phyloP scores from a whole-genome alignment of 768 basidiomycete genomes.

The Agrocybe pediades region DNA sequence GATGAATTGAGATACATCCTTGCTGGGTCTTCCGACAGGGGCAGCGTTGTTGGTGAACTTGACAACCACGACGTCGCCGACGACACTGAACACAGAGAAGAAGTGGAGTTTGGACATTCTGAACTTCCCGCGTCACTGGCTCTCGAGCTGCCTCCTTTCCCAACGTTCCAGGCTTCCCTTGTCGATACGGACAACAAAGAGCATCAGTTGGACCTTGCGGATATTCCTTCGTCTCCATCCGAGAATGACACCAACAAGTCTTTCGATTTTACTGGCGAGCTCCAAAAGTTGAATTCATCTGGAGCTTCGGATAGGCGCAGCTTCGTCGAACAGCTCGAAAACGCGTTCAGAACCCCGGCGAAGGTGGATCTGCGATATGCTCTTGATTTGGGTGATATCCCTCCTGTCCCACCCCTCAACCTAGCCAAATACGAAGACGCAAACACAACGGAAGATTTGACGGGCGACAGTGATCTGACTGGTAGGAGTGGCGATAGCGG shows the following conservation, averaged over 20 bases:
- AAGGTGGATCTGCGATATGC: slow-evolving; percentile 60
- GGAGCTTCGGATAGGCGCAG: slow-evolving; percentile 69
- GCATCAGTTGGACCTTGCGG: slow-evolving; percentile 32
- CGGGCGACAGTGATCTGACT: slow-evolving; percentile 3
- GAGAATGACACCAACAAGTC: slow-evolving; percentile 76
- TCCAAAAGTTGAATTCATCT: slow-evolving; percentile 68
- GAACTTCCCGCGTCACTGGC: slow-evolving; percentile 4
- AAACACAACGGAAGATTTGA: slow-evolving; percentile 10
- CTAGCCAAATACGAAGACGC: neutral
- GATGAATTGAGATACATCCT: slow-evolving; percentile 72
- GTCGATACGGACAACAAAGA: slow-evolving; percentile 20
- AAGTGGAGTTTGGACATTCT: slow-evolving; percentile 7
- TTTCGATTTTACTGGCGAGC: slow-evolving; percentile 84
- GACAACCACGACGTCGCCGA: neutral
- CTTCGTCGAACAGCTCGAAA: slow-evolving; percentile 83
- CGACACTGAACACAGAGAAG: neutral
- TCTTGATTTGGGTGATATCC: slow-evolving; percentile 31
- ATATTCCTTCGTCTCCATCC: slow-evolving; percentile 34
- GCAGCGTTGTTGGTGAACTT: neutral
- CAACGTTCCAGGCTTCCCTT: slow-evolving; percentile 34
- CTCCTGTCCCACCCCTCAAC: neutral
- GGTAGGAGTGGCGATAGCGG: slow-evolving; percentile 8
- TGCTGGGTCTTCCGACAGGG: slow-evolving; percentile 35
- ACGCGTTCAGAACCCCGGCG: slow-evolving; percentile 76
- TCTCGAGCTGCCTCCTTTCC: slow-evolving; percentile 1